These are phyloP conservation scores for Microglena sp. DNA, from an alignment of 139 green algal genomes.

Conservation along the genomic window DNA sequence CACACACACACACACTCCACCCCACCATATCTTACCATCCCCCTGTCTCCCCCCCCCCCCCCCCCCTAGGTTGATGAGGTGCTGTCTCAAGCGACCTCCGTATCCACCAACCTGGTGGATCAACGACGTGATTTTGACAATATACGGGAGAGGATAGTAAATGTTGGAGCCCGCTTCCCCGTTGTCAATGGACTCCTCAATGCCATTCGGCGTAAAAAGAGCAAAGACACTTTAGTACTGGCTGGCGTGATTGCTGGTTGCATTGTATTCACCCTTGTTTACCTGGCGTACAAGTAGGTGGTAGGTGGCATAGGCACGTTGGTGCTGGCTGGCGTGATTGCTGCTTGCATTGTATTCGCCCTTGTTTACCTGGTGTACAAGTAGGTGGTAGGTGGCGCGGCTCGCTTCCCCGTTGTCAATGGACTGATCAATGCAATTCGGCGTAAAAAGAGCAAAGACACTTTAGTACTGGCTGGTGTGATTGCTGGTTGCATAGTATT, in stretches of 20 bases:
- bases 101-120: slow-evolving; percentile 45
- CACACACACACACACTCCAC: too few species aligned
- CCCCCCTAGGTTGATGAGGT: slow-evolving; percentile 87
- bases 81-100: slow-evolving; percentile 55
- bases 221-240: slow-evolving; percentile 69
- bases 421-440: slow-evolving; percentile 46
- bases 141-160: slow-evolving; percentile 16
- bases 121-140: slow-evolving; percentile 42
- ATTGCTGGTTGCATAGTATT: slow-evolving; percentile 72
- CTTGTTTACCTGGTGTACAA: slow-evolving; percentile 64
- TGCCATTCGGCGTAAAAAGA: slow-evolving; percentile 25
- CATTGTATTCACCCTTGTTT: too few species aligned
- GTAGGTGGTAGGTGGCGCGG: slow-evolving; percentile 29
- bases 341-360: slow-evolving; percentile 69
- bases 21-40: too few species aligned
- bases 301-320: too few species aligned
- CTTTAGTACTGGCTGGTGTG: slow-evolving; percentile 75
- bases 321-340: slow-evolving; percentile 73
- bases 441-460: slow-evolving; percentile 34
- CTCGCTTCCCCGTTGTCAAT: slow-evolving; percentile 74
- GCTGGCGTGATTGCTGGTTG: slow-evolving; percentile 66
- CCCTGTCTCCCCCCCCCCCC: too few species aligned
- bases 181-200: slow-evolving; percentile 70
- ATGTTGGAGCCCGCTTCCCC: slow-evolving; percentile 65
- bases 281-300: too few species aligned